Conservation (phyloP, 257 asterid genomes). For the Jacaranda mimosifolia region DNA sequence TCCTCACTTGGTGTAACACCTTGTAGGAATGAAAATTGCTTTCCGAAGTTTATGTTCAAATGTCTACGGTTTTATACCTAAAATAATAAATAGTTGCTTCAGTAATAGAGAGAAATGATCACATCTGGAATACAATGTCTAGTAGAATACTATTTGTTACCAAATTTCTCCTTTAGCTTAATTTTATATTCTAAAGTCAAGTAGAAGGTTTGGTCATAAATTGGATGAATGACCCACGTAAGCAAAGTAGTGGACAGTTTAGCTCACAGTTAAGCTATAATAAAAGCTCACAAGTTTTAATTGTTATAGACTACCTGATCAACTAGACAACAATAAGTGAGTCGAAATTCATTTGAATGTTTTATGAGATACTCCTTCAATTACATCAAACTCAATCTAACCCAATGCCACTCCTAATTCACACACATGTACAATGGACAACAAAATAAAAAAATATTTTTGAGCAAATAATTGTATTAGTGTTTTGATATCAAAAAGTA, state of each 20-base stretch:
- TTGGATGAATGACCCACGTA: conserved; percentile 85
- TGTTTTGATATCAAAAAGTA: too few relatives aligned
- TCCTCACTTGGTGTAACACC: conserved; percentile 98
- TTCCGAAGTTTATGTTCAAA: conserved; percentile 89
- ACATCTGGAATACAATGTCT: background rate
- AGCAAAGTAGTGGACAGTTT: conserved; percentile 13
- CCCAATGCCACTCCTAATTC: too few relatives aligned
- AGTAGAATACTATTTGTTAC: conserved; percentile 41
- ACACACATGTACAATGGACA: too few relatives aligned
- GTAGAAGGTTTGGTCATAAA: conserved; percentile 92
- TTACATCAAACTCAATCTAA: too few relatives aligned
- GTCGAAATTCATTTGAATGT: too few relatives aligned
- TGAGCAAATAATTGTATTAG: too few relatives aligned
- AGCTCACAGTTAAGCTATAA: conserved; percentile 25
- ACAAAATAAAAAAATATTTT: too few relatives aligned
- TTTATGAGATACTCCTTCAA: too few relatives aligned
- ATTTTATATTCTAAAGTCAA: conserved; percentile 73
- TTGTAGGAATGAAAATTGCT: conserved; percentile 96
- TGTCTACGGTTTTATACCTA: conserved; percentile 96
- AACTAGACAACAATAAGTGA: too few relatives aligned
- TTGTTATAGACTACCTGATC: too few relatives aligned
- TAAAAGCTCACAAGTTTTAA: too few relatives aligned
- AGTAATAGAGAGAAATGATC: conserved; percentile 2
- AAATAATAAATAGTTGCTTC: conserved; percentile 13
- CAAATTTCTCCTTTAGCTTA: conserved; percentile 85